Evolutionary conservation across 208 protist species (phyloP), one percentile per base, ranked within the genome.

Genomic region (Novymonas esmeraldas): DNA sequence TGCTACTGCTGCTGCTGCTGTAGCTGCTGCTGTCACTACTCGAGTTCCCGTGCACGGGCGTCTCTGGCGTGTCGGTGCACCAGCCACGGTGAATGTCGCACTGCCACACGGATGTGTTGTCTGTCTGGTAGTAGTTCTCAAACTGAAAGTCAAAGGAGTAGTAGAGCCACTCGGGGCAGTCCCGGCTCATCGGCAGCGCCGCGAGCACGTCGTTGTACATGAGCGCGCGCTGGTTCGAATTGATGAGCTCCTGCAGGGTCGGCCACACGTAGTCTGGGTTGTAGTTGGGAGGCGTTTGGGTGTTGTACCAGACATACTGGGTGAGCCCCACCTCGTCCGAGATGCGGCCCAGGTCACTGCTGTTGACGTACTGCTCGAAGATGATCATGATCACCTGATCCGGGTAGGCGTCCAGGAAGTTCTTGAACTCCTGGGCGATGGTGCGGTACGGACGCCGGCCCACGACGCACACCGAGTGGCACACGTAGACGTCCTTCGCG

Each of bases 321-420:
- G 55, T 64, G 16, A 82, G 66, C 1, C 70, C 70, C 14, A 70
- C 76, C 5, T 82, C 70, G 34, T 78, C 61, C 14, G 65, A 57
- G 1, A 82, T 64, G 1, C 28, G 11, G 16, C 34, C 76, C 5
- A 82, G 49, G 26, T 72, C 67, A 36, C 62, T 70, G 70, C 62
- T 74, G 50, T 82, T 77, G 14, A 82, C 76, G 69, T 72, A 72
- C 66, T 82, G 76, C 70, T 82, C 64, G 16, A 82, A 52, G 36
- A 82, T 70, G 24, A 82, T 66, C 69, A 78, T 73, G 44, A 82
- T 61, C 33, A 78, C 52, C 66, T 82, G 70, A 13, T 57, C 50
- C 0, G 68, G 68, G 66, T 82, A 72, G 24, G 14, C 20, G 28
- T 71, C 62, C 18, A 82, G 61, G 48, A 82, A 82, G 20, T 44